Evolutionary conservation across 345 rosid genomes (phyloP).

Genomic region (Salix exigua): DNA sequence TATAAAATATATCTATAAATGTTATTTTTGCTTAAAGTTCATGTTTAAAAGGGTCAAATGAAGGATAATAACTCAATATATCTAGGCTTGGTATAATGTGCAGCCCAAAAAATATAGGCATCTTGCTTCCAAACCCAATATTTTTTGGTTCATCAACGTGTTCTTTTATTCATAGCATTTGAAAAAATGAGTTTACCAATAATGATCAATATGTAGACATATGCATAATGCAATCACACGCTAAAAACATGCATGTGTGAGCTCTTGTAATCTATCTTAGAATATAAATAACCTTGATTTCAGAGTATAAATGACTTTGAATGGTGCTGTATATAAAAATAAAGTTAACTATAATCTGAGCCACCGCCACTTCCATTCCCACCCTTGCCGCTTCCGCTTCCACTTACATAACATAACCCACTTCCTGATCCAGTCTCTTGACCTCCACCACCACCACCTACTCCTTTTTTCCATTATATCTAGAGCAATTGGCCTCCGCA

Average conservation of each 20-base stretch:
- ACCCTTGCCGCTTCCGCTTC: neutral
- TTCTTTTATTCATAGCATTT: neutral
- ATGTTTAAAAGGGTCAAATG: too few relatives aligned
- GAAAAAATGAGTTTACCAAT: neutral
- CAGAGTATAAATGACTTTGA: constrained; percentile 4
- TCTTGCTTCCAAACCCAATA: too few relatives aligned
- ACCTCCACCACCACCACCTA: neutral
- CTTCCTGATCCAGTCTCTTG: neutral
- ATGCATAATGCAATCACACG: neutral
- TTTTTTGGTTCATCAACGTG: too few relatives aligned
- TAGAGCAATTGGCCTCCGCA: too few relatives aligned
- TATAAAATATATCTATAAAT: neutral
- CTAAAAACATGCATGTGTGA: constrained; percentile 1
- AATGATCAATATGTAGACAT: neutral
- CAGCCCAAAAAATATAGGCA: too few relatives aligned
- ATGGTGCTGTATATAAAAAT: neutral
- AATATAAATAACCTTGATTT: constrained; percentile 9
- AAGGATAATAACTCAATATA: too few relatives aligned
- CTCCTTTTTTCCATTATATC: neutral
- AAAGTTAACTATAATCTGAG: too few relatives aligned
- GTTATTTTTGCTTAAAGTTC: too few relatives aligned
- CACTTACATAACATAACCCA: neutral
- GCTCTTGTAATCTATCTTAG: constrained; percentile 19
- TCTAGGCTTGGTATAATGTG: too few relatives aligned
- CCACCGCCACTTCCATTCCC: too few relatives aligned